phyloP scores from a whole-genome alignment of 768 basidiomycete genomes.

The Russula griseocarnosa region DNA sequence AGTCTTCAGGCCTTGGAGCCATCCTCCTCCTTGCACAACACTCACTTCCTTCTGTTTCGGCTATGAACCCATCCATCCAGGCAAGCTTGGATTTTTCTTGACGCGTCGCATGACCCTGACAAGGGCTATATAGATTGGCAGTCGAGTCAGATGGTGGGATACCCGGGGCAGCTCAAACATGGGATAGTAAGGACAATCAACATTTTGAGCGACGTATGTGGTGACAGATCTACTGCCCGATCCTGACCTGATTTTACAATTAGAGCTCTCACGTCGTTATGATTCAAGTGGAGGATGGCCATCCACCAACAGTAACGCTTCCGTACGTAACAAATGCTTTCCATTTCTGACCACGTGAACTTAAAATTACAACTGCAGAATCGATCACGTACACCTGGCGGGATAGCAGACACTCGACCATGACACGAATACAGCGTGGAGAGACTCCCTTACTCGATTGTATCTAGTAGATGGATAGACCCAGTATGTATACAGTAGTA shows the following conservation, averaged over 20 bases:
- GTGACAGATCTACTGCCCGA: constrained; percentile 5
- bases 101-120: constrained; percentile 23
- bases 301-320: constrained; percentile 44
- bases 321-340: constrained; percentile 48
- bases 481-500: constrained; percentile 15
- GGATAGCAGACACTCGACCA: constrained; percentile 9
- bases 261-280: constrained; percentile 61
- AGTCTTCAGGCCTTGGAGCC: constrained; percentile 15
- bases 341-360: background rate
- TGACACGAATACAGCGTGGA: constrained; percentile 1
- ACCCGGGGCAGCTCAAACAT: constrained; percentile 52
- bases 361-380: constrained; percentile 9
- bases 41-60: constrained; percentile 52
- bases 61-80: constrained; percentile 55
- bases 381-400: constrained; percentile 20
- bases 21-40: constrained; percentile 21
- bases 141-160: constrained; percentile 66
- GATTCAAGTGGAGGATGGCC: constrained; percentile 44
- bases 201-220: constrained; percentile 54
- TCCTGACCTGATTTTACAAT: constrained; percentile 16
- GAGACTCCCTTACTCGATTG: constrained; percentile 2
- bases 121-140: constrained; percentile 49
- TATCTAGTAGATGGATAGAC: constrained; percentile 15
- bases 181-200: constrained; percentile 55
- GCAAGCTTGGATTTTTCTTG: constrained; percentile 31